Percentiles rank a stretch among this genome's conserved stretches.
Evolutionary conservation across 2,329 filamentous ascomycete species (phyloP).

Genomic region (Incumbomyces lentus): DNA sequence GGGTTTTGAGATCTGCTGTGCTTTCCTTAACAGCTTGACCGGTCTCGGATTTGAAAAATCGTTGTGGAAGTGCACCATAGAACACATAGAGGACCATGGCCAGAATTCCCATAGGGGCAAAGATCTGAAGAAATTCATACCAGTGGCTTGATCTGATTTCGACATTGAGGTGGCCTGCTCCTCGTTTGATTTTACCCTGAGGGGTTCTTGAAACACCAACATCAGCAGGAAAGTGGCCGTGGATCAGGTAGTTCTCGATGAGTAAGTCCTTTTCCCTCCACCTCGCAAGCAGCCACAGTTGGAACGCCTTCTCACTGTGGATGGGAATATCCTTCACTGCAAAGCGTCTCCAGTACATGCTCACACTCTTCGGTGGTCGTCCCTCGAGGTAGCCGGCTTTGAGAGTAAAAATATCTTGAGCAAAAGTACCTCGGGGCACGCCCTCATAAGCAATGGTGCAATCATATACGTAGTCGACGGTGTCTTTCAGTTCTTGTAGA

Average conservation of each 20-base stretch:
- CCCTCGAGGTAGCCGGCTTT: slow-evolving; percentile 72
- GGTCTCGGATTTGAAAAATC: slow-evolving; percentile 21
- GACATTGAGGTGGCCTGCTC: slow-evolving; percentile 25
- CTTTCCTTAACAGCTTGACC: slow-evolving; percentile 15
- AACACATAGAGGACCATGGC: slow-evolving; percentile 25
- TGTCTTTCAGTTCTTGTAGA: slow-evolving; percentile 61
- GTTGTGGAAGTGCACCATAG: slow-evolving; percentile 24
- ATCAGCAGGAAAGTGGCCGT: slow-evolving; percentile 62
- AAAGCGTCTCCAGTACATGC: slow-evolving; percentile 82
- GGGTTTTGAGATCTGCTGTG: slow-evolving; percentile 16
- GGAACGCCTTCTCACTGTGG: slow-evolving; percentile 56
- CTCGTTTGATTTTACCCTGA: slow-evolving; percentile 27
- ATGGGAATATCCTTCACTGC: slow-evolving; percentile 63
- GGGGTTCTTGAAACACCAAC: slow-evolving; percentile 40
- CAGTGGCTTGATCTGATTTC: slow-evolving; percentile 25
- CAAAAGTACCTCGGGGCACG: slow-evolving; percentile 50
- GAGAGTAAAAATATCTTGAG: slow-evolving; percentile 71
- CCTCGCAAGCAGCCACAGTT: slow-evolving; percentile 64
- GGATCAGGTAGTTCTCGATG: slow-evolving; percentile 63
- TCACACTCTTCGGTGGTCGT: slow-evolving; percentile 73
- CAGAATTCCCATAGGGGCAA: slow-evolving; percentile 25
- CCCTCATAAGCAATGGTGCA: slow-evolving; percentile 27
- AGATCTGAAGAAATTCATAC: slow-evolving; percentile 26
- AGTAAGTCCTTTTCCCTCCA: slow-evolving; percentile 81
- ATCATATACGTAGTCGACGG: slow-evolving; percentile 76